Conservation (phyloP, 2,329 filamentous ascomycete genomes). For the Macrophomina tecta region DNA sequence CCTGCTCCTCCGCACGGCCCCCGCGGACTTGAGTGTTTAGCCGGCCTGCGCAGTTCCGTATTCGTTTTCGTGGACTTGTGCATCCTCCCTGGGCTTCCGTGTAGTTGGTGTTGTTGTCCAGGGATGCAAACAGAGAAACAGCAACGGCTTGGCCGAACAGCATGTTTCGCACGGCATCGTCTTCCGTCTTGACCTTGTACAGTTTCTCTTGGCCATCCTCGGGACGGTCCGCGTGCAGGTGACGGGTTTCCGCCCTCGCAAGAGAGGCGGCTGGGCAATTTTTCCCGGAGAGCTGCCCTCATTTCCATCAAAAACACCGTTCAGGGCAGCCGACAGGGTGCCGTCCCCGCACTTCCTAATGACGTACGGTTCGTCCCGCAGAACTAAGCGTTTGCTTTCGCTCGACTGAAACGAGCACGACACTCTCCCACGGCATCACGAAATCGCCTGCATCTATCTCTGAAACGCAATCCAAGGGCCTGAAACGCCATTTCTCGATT, state of each 20-base stretch:
- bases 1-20: background rate
- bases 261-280: background rate
- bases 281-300: too few relatives aligned
- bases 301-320: background rate
- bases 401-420: conserved; percentile 19
- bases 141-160: background rate
- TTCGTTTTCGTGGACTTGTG: background rate
- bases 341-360: conserved; percentile 10
- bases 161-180: background rate
- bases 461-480: background rate
- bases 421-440: conserved; percentile 5
- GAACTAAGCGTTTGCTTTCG: background rate
- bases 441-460: background rate
- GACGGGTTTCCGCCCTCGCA: background rate
- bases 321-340: background rate
- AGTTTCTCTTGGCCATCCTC: background rate
- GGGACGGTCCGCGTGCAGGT: conserved; percentile 16
- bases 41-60: background rate
- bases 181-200: conserved; percentile 19
- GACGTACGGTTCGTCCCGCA: conserved; percentile 23
- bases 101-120: background rate
- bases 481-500: conserved; percentile 10
- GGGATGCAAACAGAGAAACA: background rate
- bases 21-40: background rate
- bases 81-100: background rate